Evolutionary conservation across 1,284 basidiomycete genomes (phyloP).

Genomic region (Apiotrichum gamsii): DNA sequence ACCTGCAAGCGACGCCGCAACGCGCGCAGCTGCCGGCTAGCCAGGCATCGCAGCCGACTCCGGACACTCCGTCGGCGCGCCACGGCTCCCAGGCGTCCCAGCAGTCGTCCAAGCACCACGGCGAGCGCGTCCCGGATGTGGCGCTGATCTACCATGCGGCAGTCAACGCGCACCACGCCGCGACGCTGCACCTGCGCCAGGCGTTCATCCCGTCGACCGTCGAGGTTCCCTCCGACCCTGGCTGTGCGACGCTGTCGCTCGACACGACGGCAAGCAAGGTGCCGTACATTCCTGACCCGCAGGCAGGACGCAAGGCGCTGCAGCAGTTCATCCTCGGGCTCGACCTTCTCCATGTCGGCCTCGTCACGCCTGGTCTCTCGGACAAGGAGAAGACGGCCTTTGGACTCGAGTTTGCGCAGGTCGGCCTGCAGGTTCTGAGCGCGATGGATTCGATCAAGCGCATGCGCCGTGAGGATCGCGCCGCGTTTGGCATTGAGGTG

Average conservation of each 20-base stretch:
- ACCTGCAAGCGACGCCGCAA: no score
- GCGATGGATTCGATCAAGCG: constrained; percentile 7
- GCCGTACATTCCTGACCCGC: constrained; percentile 20
- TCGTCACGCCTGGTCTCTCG: constrained; percentile 18
- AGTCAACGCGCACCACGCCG: constrained; percentile 24
- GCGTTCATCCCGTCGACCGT: constrained; percentile 27
- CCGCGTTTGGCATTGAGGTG: constrained; percentile 1
- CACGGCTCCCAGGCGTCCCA: no score
- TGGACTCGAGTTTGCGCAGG: constrained; percentile 26
- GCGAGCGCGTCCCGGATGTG: background rate
- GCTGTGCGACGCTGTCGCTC: background rate
- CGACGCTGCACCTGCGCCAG: constrained; percentile 32
- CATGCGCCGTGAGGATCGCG: background rate
- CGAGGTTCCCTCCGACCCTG: background rate
- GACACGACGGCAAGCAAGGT: background rate
- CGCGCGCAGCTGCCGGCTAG: no score
- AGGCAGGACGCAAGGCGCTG: constrained; percentile 24
- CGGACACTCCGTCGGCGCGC: no score
- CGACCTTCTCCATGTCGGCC: constrained; percentile 26
- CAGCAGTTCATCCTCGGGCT: constrained; percentile 29
- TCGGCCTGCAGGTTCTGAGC: constrained; percentile 30
- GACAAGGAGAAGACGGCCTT: constrained; percentile 34
- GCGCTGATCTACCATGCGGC: constrained; percentile 35
- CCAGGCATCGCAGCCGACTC: no score
- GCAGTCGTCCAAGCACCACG: no score